Base-by-base conservation (phyloP, 352 stramenopile species). In the Globisporangium splendens region DNA sequence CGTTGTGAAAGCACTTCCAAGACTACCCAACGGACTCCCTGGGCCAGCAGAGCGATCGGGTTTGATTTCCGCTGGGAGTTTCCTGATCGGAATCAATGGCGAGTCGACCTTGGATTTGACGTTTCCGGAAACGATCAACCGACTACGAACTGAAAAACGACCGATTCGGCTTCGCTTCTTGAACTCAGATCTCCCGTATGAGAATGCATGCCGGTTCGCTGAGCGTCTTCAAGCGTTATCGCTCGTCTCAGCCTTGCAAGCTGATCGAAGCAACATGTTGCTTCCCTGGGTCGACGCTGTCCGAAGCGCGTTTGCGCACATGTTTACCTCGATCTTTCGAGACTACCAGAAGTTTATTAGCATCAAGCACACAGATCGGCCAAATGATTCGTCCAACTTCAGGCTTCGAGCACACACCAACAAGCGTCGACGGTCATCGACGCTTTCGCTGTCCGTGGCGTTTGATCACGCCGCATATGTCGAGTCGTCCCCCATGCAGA, bases 71-170 rank as follows among this genome's bases (percentile, higher is more conserved):
- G 46, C 72, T 11, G 81, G 83, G 4, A 90, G 79, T 50, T 85
- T 86, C 51, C 63, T 93, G 20, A 68, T 89, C 17, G 79, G 66
- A 13, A 87, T 93, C 65, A 93, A 93, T 49, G 79, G 81, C 8
- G 62, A 77, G 17, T 85, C 80, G 20, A 85, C 78, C 10, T 47
- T 89, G 10, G 75, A 89, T 18, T 52, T 81, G 43, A 87, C 72
- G 1, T 88, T 89, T 42, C 67, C 82, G 21, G 73, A 87, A 57
- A 88, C 80, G 1, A 88, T 89, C 28, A 67, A 84, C 24, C 72
- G 72, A 7, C 66, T 91, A 24, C 71, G 73, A 0, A 46, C 62
- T 17, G 74, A 74, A 57, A 68, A 61, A 38, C 69, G 78, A n/a
- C 80, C 83, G 8, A 64, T 87, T 35, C 70, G 76, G 11, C 62